These are phyloP conservation scores for Hemisphaericaspora lyxosophila DNA, from an alignment of 1,139 yeast genomes.

Conservation along the genomic window DNA sequence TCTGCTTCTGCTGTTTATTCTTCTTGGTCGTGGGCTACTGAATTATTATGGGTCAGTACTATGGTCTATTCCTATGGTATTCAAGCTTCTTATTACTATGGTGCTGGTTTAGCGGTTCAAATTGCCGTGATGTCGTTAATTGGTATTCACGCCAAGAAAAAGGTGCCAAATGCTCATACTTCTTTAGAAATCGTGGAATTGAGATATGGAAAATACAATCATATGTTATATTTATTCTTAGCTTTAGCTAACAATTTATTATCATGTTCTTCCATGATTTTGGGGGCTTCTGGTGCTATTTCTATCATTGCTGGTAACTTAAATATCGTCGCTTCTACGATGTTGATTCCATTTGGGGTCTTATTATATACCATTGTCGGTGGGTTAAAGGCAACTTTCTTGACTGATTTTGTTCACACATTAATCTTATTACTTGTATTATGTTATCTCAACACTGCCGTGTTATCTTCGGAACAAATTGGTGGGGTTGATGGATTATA, in stretches of 20 bases:
- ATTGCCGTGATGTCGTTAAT: conserved; percentile 28
- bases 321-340: conserved; percentile 32
- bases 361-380: conserved; percentile 39
- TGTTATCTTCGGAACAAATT: conserved; percentile 23
- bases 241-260: conserved; percentile 32
- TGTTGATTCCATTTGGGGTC: conserved; percentile 40
- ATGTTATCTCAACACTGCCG: conserved; percentile 27
- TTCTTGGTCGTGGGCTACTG: conserved; percentile 35
- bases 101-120: conserved; percentile 31
- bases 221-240: conserved; percentile 31
- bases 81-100: conserved; percentile 27
- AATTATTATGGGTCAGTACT: conserved; percentile 26
- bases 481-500: conserved; percentile 33
- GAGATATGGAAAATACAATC: conserved; percentile 31
- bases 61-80: conserved; percentile 31
- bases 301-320: conserved; percentile 34
- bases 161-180: conserved; percentile 30
- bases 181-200: conserved; percentile 31
- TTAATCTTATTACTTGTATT: conserved; percentile 32
- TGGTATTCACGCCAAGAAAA: conserved; percentile 32
- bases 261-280: conserved; percentile 35
- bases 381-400: conserved; percentile 42
- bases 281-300: conserved; percentile 39
- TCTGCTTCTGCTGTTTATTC: conserved; percentile 29
- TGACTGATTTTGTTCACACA: conserved; percentile 38